These are phyloP conservation scores for Lathyrus aphaca DNA, from an alignment of 306 rosid species.

Conservation along the genomic window DNA sequence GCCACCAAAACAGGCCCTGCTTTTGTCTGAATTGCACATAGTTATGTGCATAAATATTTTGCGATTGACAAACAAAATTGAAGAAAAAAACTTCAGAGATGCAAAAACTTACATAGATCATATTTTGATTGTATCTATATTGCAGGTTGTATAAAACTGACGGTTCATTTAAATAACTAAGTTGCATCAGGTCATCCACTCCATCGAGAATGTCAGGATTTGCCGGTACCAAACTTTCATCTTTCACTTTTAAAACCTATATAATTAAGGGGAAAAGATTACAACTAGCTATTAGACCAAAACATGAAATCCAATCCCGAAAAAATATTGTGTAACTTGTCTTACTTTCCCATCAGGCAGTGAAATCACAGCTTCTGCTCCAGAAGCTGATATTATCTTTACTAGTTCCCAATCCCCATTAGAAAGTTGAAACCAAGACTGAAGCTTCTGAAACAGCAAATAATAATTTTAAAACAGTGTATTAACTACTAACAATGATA, in stretches of 20 bases:
- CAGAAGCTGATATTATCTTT: slow-evolving; percentile 66
- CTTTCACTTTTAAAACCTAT: slow-evolving; percentile 80
- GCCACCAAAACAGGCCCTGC: slow-evolving; percentile 99
- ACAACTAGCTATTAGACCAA: slow-evolving; percentile 30
- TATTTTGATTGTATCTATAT: slow-evolving; percentile 79
- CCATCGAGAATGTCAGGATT: slow-evolving; percentile 99
- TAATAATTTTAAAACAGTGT: slow-evolving; percentile 20
- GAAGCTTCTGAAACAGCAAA: slow-evolving; percentile 73
- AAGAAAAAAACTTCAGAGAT: slow-evolving; percentile 14
- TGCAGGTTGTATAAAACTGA: slow-evolving; percentile 91
- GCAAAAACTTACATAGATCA: slow-evolving; percentile 80
- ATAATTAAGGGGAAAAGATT: slow-evolving; percentile 23
- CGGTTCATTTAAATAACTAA: slow-evolving; percentile 95
- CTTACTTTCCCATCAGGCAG: slow-evolving; percentile 82
- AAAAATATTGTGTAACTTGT: slow-evolving; percentile 29
- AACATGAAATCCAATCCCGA: neutral
- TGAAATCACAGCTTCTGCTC: slow-evolving; percentile 69
- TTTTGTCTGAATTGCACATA: slow-evolving; percentile 71
- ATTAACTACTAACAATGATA: slow-evolving; percentile 22
- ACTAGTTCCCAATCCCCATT: slow-evolving; percentile 87
- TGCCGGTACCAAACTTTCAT: slow-evolving; percentile 80
- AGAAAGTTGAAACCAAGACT: slow-evolving; percentile 92
- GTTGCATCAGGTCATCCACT: slow-evolving; percentile 98
- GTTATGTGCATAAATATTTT: slow-evolving; percentile 34
- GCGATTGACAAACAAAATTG: slow-evolving; percentile 31